Evolutionary conservation across 2,329 filamentous ascomycete species (phyloP).

Genomic region (Furcasterigmium sp.): DNA sequence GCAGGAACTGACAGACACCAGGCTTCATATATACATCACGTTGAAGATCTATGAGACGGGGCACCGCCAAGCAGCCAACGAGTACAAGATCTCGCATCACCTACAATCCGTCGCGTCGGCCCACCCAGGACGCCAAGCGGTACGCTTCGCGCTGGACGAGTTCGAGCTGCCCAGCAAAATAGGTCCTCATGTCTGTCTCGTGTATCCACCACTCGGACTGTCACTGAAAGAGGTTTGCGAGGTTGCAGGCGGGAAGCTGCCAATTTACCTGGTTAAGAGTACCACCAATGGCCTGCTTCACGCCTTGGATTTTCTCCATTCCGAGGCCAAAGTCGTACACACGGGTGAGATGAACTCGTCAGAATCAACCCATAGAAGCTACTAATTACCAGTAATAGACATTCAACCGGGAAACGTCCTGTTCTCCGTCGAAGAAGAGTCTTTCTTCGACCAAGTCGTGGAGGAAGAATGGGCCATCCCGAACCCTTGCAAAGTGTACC

Average conservation of each 20-base stretch:
- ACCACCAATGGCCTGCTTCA: slow-evolving; percentile 6
- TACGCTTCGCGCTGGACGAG: slow-evolving; percentile 2
- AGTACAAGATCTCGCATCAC: slow-evolving; percentile 2
- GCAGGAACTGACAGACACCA: background rate
- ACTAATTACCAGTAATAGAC: slow-evolving; percentile 8
- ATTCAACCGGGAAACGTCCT: slow-evolving; percentile 18
- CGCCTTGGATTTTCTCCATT: slow-evolving; percentile 7
- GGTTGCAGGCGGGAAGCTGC: slow-evolving; percentile 8
- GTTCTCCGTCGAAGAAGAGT: slow-evolving; percentile 11
- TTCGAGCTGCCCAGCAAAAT: slow-evolving; percentile 4
- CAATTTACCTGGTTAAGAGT: slow-evolving; percentile 6
- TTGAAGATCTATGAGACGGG: slow-evolving; percentile 7
- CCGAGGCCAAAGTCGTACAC: slow-evolving; percentile 6
- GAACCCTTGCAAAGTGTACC: slow-evolving; percentile 18
- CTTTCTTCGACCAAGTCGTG: slow-evolving; percentile 10
- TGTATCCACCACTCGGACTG: slow-evolving; percentile 7
- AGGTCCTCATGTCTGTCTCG: slow-evolving; percentile 5
- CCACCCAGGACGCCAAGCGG: slow-evolving; percentile 4
- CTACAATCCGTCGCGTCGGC: slow-evolving; percentile 1
- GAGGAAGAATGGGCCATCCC: slow-evolving; percentile 12
- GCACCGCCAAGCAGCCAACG: slow-evolving; percentile 6
- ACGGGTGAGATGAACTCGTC: slow-evolving; percentile 3
- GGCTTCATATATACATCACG: slow-evolving; percentile 7
- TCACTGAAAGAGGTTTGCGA: slow-evolving; percentile 9
- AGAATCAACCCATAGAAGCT: background rate